Percentiles rank a stretch among this genome's conserved stretches.
These are phyloP conservation scores for Lactifluus rugatus DNA, from an alignment of 768 basidiomycete species.

Conservation along the genomic window DNA sequence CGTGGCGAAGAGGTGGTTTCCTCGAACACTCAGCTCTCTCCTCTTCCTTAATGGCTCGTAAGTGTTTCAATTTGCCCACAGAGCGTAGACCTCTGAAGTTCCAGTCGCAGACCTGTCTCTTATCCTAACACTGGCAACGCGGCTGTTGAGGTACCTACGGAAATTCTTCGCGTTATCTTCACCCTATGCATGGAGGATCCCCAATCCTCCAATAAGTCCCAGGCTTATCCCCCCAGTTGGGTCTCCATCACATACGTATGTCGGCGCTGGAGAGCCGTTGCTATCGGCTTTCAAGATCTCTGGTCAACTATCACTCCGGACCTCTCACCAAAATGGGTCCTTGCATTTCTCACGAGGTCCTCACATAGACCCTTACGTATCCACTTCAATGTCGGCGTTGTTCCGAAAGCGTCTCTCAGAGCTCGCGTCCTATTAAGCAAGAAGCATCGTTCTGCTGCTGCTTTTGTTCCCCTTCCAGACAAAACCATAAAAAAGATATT, in stretches of 20 bases:
- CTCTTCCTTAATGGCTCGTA: not conserved
- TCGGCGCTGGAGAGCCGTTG: slow-evolving; percentile 1
- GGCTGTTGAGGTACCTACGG: not conserved
- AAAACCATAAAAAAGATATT: not conserved
- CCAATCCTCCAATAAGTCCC: not conserved
- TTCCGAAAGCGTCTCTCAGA: not conserved
- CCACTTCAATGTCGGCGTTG: not conserved
- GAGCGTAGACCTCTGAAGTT: not conserved
- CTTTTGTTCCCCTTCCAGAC: not conserved
- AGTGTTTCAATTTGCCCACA: not conserved
- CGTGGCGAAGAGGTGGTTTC: not conserved
- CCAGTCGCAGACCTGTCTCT: not conserved
- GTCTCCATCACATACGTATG: not conserved
- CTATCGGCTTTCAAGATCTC: not conserved
- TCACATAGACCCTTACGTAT: not conserved
- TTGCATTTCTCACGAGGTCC: not conserved
- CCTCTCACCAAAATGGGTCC: not conserved
- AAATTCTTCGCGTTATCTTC: not conserved
- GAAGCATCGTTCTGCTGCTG: not conserved
- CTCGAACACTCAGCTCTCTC: not conserved
- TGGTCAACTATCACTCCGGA: slow-evolving; percentile 4
- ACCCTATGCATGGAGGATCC: not conserved
- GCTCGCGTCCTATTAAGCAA: not conserved
- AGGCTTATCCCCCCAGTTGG: not conserved
- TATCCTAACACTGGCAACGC: not conserved